Conservation (phyloP, 306 rosid genomes). For the Sphenostylis stenocarpa region DNA sequence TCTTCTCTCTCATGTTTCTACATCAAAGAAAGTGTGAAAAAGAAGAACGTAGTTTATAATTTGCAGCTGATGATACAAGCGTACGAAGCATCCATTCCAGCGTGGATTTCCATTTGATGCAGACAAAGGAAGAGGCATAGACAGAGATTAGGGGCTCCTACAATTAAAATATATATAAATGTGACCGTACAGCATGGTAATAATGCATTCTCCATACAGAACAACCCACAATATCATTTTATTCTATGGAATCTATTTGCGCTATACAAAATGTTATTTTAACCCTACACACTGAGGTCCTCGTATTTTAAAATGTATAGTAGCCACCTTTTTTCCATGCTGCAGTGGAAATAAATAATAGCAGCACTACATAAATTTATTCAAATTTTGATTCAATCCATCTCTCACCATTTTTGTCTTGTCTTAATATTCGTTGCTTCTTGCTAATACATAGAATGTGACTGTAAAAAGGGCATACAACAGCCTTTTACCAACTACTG, state of each 20-base stretch:
- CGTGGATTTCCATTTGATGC: constrained; percentile 34
- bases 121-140: constrained; percentile 8
- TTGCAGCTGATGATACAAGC: not conserved
- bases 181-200: constrained; percentile 6
- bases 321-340: constrained; percentile 17
- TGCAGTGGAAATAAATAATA: not conserved
- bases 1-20: no score
- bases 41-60: not conserved
- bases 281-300: no score
- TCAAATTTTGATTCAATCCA: constrained; percentile 1
- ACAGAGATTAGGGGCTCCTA: constrained; percentile 2
- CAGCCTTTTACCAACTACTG: not conserved
- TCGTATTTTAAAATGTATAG: constrained; percentile 7
- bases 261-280: not conserved
- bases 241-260: not conserved
- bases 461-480: constrained; percentile 14
- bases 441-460: not conserved
- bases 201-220: not conserved
- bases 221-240: not conserved
- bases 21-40: no score
- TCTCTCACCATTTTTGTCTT: not conserved
- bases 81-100: constrained; percentile 11
- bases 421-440: not conserved
- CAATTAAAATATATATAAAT: not conserved
- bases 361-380: constrained; percentile 20